phyloP scores from a whole-genome alignment of 2,329 filamentous ascomycete species.

The Aspergillus floridensis region DNA sequence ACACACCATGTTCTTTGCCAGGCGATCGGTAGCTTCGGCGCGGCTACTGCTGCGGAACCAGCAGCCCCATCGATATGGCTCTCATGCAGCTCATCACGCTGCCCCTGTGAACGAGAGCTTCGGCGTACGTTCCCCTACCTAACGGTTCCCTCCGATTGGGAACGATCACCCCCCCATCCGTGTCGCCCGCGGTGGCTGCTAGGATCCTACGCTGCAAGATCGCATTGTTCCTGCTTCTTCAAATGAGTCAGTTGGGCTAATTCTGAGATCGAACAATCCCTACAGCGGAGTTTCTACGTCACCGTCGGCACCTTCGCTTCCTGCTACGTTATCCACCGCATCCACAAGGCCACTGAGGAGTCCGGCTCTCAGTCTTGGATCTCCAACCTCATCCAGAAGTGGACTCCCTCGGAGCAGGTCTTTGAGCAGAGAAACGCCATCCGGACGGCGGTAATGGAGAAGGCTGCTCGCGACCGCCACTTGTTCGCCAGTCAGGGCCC shows the following conservation, averaged over 20 bases:
- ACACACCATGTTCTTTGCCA: constrained; percentile 43
- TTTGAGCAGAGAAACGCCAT: constrained; percentile 58
- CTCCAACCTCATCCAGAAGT: constrained; percentile 54
- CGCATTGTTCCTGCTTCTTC: constrained; percentile 1
- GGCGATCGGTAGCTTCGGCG: constrained; percentile 39
- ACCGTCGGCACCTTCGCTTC: constrained; percentile 44
- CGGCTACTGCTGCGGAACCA: constrained; percentile 41
- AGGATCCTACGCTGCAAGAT: background rate
- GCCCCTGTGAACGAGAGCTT: constrained; percentile 47
- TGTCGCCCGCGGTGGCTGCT: background rate
- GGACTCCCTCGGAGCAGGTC: constrained; percentile 52
- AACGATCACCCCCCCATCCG: background rate
- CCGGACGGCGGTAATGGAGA: constrained; percentile 60
- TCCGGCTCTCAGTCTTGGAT: constrained; percentile 41
- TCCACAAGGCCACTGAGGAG: constrained; percentile 39
- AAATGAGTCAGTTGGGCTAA: constrained; percentile 17
- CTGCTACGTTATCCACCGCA: constrained; percentile 43
- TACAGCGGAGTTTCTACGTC: constrained; percentile 49
- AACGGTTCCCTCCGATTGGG: constrained; percentile 11
- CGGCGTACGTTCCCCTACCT: constrained; percentile 40
- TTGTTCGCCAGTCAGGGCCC: constrained; percentile 52
- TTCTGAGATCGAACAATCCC: constrained; percentile 10
- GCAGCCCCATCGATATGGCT: constrained; percentile 45
- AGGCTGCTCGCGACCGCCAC: constrained; percentile 61
- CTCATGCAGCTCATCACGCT: constrained; percentile 41